phyloP scores from a whole-genome alignment of 352 stramenopile species.

The Phytophthora crassamura region DNA sequence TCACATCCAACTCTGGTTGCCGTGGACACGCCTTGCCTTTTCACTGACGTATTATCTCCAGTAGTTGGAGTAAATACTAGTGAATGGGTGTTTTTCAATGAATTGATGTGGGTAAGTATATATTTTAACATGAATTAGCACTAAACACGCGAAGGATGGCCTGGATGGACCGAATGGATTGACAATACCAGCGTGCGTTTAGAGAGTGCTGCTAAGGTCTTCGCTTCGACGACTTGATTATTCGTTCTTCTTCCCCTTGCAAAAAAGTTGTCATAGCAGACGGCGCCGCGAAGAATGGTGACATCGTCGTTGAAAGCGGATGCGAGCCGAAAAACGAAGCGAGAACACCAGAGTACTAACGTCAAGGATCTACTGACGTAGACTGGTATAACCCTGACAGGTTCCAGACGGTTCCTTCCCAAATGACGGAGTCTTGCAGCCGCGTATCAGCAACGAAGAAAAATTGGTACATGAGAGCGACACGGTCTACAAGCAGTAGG shows the following conservation, averaged over 20 bases:
- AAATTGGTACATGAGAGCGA: constrained; percentile 10
- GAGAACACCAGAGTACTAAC: constrained; percentile 14
- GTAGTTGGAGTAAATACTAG: too few relatives aligned
- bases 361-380: constrained; percentile 19
- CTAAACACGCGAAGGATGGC: not conserved
- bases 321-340: constrained; percentile 10
- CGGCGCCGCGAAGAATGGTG: constrained; percentile 31
- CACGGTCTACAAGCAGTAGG: constrained; percentile 9
- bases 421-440: constrained; percentile 17
- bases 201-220: not conserved
- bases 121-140: too few relatives aligned
- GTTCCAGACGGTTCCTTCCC: constrained; percentile 6
- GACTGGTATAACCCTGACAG: constrained; percentile 14
- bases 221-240: not conserved
- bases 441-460: constrained; percentile 5
- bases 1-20: too few relatives aligned
- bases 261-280: constrained; percentile 41
- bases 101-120: too few relatives aligned
- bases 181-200: not conserved
- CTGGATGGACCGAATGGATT: not conserved
- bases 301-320: constrained; percentile 23
- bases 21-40: too few relatives aligned
- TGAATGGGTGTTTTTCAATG: too few relatives aligned
- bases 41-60: too few relatives aligned
- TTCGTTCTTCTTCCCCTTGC: not conserved